Evolutionary conservation across 345 rosid species (phyloP).

Genomic region (Lepidium sativum): DNA sequence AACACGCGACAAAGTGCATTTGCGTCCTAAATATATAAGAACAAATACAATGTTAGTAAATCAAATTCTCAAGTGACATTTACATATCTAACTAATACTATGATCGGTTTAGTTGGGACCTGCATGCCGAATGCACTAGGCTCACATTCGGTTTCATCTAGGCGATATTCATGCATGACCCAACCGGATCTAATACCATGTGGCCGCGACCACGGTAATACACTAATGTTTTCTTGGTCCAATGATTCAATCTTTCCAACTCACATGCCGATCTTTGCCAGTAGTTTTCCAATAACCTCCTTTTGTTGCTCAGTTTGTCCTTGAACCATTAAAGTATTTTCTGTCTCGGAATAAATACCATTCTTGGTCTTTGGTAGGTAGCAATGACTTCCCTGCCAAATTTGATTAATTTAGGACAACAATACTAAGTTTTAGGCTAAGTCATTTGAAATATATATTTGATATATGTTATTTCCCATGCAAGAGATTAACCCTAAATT

Average conservation of each 20-base stretch:
- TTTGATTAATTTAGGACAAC: neutral
- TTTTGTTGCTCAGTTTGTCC: slow-evolving; percentile 92
- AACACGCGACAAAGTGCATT: slow-evolving; percentile 93
- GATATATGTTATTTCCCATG: neutral
- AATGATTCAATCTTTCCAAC: slow-evolving; percentile 54
- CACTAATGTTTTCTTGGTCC: slow-evolving; percentile 96
- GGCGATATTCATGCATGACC: slow-evolving; percentile 99
- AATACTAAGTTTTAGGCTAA: neutral
- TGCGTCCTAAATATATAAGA: slow-evolving; percentile 59
- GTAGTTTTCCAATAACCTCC: slow-evolving; percentile 98
- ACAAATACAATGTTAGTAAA: too few species aligned
- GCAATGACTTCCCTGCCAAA: slow-evolving; percentile 60
- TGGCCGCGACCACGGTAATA: slow-evolving; percentile 94
- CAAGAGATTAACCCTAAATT: neutral
- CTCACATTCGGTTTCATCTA: slow-evolving; percentile 80
- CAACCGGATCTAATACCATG: slow-evolving; percentile 84
- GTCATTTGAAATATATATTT: neutral
- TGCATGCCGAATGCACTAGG: slow-evolving; percentile 48
- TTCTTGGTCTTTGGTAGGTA: slow-evolving; percentile 94
- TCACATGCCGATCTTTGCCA: slow-evolving; percentile 86
- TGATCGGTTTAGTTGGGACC: slow-evolving; percentile 20
- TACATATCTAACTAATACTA: too few species aligned
- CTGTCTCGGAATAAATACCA: slow-evolving; percentile 96
- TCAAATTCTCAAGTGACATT: too few species aligned
- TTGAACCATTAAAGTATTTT: slow-evolving; percentile 89